A percentile compares a stretch with the other conserved stretches of the same genome.
Conservation (phyloP, 345 rosid genomes). For the Lepidium africanum region DNA sequence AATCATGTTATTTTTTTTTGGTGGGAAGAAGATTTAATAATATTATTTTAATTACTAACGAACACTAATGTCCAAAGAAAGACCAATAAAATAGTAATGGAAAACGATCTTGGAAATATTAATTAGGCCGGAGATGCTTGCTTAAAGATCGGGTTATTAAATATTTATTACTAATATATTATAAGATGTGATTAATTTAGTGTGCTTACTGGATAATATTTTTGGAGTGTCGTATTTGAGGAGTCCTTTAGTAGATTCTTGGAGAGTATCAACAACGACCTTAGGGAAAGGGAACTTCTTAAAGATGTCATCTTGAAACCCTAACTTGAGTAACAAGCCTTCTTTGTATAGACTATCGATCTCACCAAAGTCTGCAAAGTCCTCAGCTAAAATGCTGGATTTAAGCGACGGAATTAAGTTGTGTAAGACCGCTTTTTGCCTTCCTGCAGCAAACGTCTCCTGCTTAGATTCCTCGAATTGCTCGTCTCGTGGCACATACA, state of each 20-base stretch:
- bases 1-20: not conserved
- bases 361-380: constrained; percentile 58
- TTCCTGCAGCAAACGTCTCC: constrained; percentile 55
- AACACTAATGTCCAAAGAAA: not conserved
- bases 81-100: not conserved
- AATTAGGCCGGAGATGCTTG: not conserved
- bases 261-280: constrained; percentile 36
- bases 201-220: constrained; percentile 69
- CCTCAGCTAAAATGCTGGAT: constrained; percentile 65
- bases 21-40: not conserved
- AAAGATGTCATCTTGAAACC: constrained; percentile 63
- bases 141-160: not conserved
- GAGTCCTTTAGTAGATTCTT: constrained; percentile 62
- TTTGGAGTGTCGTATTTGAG: constrained; percentile 83
- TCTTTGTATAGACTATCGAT: constrained; percentile 80
- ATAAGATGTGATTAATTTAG: not conserved
- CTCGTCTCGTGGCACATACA: constrained; percentile 93
- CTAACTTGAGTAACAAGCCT: constrained; percentile 76
- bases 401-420: constrained; percentile 64
- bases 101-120: not conserved
- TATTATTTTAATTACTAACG: not conserved
- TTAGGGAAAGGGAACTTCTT: constrained; percentile 66
- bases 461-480: constrained; percentile 80
- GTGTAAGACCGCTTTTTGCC: constrained; percentile 74
- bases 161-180: not conserved